phyloP scores from a whole-genome alignment of 495 filamentous ascomycete genomes.

The Aspergillus conjunctus region DNA sequence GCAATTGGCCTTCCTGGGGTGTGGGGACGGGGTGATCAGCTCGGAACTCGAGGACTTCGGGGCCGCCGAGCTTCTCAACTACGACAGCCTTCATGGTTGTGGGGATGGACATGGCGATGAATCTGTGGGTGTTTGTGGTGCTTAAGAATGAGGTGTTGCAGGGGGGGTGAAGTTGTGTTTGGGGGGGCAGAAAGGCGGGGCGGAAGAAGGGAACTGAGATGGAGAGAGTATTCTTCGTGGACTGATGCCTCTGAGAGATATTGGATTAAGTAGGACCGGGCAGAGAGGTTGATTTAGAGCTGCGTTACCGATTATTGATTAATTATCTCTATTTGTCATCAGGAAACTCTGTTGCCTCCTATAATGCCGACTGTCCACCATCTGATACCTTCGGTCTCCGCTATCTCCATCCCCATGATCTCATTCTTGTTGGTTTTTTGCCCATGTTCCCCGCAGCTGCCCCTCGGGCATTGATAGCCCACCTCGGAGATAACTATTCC shows the following conservation, averaged over 20 bases:
- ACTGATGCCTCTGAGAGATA: conserved; percentile 4
- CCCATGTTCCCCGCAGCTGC: not conserved
- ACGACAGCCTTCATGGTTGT: conserved; percentile 75
- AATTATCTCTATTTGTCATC: not conserved
- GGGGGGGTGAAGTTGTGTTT: conserved; percentile 2
- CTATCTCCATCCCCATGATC: not conserved
- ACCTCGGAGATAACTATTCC: conserved; percentile 1
- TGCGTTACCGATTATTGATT: too few relatives aligned
- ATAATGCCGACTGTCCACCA: not conserved
- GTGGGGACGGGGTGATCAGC: conserved; percentile 75
- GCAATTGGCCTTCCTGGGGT: conserved; percentile 68
- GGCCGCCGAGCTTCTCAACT: conserved; percentile 75
- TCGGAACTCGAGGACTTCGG: conserved; percentile 75
- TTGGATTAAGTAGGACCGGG: not conserved
- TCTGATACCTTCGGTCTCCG: not conserved
- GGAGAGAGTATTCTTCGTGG: not conserved
- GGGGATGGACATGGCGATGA: conserved; percentile 50
- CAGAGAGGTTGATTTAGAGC: not conserved
- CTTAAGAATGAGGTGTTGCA: conserved; percentile 6
- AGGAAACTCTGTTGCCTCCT: not conserved
- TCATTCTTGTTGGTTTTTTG: not conserved
- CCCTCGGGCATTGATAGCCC: not conserved
- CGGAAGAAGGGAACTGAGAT: conserved; percentile 15
- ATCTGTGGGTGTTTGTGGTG: conserved; percentile 27
- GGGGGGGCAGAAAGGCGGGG: conserved; percentile 18